phyloP scores from a whole-genome alignment of 768 basidiomycete genomes.

The Mycena epipterygia region DNA sequence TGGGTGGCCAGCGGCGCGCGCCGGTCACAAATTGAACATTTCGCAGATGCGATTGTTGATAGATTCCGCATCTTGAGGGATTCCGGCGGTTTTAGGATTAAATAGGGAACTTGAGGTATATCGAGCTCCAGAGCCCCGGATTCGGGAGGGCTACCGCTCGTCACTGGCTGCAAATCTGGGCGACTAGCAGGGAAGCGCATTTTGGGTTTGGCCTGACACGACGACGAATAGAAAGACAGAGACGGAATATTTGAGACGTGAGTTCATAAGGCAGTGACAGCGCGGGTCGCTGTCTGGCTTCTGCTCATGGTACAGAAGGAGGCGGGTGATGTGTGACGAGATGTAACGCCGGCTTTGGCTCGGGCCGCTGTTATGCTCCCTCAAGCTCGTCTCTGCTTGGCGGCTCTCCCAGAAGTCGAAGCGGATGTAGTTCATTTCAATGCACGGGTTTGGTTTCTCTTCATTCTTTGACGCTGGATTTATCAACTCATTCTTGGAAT shows the following conservation, averaged over 20 bases:
- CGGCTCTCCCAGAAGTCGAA: too few relatives aligned
- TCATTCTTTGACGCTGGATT: too few relatives aligned
- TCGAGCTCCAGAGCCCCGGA: conserved; percentile 1
- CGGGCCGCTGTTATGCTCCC: too few relatives aligned
- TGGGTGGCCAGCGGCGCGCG: neutral
- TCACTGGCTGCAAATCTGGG: neutral
- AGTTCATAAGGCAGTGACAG: conserved; percentile 4
- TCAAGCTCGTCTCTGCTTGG: too few relatives aligned
- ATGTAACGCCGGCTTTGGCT: too few relatives aligned
- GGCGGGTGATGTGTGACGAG: too few relatives aligned
- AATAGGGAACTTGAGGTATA: neutral
- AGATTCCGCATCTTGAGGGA: neutral
- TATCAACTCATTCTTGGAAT: too few relatives aligned
- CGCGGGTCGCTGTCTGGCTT: too few relatives aligned
- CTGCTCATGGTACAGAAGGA: too few relatives aligned
- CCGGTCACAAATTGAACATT: neutral
- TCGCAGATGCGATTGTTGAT: neutral
- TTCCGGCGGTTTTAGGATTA: neutral
- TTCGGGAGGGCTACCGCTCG: neutral
- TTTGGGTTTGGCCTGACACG: neutral
- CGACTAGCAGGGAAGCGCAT: neutral
- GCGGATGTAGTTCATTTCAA: too few relatives aligned
- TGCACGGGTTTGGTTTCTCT: too few relatives aligned
- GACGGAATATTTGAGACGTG: neutral
- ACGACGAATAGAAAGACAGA: neutral